phyloP scores from a whole-genome alignment of 2,329 filamentous ascomycete species.

The Monilinia polystroma region DNA sequence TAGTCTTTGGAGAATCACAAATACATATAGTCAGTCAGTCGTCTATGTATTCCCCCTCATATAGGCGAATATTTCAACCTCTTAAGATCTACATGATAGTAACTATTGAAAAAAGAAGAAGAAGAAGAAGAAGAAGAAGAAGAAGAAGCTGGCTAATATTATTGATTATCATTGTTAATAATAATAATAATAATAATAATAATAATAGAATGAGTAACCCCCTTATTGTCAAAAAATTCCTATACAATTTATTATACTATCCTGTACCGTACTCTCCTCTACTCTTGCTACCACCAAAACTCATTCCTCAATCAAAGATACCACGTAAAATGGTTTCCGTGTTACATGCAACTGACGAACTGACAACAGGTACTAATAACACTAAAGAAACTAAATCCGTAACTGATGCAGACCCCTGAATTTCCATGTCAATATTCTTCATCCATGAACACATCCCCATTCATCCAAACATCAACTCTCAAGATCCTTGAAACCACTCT shows the following conservation, averaged over 20 bases:
- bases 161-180: too few relatives aligned
- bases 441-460: background rate
- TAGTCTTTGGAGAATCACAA: too few relatives aligned
- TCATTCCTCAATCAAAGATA: background rate
- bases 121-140: background rate
- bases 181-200: too few relatives aligned
- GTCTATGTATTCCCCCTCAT: too few relatives aligned
- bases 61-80: too few relatives aligned
- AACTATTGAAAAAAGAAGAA: too few relatives aligned
- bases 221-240: too few relatives aligned
- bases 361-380: background rate
- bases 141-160: too few relatives aligned
- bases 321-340: too few relatives aligned
- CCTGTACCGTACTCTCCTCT: background rate
- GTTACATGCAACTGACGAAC: background rate
- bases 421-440: background rate
- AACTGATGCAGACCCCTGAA: conserved; percentile 9
- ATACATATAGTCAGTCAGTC: too few relatives aligned
- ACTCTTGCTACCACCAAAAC: background rate
- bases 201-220: background rate
- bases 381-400: background rate
- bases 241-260: background rate
- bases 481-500: too few relatives aligned
- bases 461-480: background rate
- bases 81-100: too few relatives aligned